Evolutionary conservation across 179 eudicot species (phyloP).

Genomic region (Heliamphora pulchella): DNA sequence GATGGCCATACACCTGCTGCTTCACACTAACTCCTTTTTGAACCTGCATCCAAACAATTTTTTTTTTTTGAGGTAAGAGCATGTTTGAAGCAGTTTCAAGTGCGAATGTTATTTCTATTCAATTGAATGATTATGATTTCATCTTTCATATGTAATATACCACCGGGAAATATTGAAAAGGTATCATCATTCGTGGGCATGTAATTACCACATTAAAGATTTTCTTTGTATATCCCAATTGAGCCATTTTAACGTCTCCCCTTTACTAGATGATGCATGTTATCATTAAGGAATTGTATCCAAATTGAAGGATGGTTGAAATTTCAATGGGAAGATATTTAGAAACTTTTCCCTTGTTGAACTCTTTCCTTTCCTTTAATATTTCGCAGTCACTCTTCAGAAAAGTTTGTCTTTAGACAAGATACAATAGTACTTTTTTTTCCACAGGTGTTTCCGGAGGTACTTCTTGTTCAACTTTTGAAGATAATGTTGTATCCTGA

Average conservation of each 20-base stretch:
- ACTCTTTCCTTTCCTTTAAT: too few species aligned
- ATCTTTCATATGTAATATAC: neutral
- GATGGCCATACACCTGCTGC: neutral
- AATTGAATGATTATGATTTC: neutral
- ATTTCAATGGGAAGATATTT: too few species aligned
- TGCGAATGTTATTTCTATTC: neutral
- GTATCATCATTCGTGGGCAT: neutral
- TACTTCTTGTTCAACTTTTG: conserved; percentile 76
- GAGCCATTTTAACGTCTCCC: too few species aligned
- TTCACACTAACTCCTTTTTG: neutral
- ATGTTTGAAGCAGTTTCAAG: neutral
- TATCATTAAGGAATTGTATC: too few species aligned
- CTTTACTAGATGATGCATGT: too few species aligned
- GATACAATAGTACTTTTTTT: neutral
- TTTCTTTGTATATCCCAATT: too few species aligned
- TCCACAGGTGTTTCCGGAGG: conserved; percentile 77
- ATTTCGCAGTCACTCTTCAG: too few species aligned
- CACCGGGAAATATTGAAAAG: neutral
- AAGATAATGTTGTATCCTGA: conserved; percentile 83
- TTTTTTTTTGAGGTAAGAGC: neutral
- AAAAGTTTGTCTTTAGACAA: neutral
- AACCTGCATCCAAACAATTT: neutral
- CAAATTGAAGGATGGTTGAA: too few species aligned
- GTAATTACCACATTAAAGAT: neutral
- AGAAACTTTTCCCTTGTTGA: too few species aligned